Conservation (phyloP, 345 rosid species). For the Salix viminalis region DNA sequence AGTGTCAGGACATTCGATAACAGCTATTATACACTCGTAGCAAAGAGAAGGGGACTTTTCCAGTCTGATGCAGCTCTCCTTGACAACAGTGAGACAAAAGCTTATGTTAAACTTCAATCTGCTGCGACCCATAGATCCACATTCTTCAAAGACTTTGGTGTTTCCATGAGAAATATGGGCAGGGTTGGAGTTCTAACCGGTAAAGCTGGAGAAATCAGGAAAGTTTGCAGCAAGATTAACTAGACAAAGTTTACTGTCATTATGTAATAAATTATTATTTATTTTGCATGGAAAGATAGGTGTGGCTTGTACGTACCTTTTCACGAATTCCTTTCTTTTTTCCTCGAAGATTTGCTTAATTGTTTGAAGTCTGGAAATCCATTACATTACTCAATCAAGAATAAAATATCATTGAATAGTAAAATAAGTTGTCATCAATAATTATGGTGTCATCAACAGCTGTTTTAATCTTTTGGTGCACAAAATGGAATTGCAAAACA, state of each 20-base stretch:
- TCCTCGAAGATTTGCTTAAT: neutral
- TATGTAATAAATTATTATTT: neutral
- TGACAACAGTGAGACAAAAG: conserved; percentile 37
- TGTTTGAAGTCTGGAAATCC: neutral
- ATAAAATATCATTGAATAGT: no score
- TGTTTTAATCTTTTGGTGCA: no score
- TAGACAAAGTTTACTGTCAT: neutral
- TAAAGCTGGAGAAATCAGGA: neutral
- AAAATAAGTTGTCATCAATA: no score
- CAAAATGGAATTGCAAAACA: no score
- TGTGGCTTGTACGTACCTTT: neutral
- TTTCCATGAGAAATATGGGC: no score
- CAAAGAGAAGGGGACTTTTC: conserved; percentile 57
- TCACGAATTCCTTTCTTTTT: neutral
- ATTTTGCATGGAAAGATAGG: neutral
- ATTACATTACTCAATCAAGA: neutral
- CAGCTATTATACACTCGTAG: conserved; percentile 39
- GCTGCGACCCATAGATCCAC: no score
- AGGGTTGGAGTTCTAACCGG: no score
- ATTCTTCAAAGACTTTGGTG: no score
- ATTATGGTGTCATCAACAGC: no score
- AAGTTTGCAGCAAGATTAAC: conserved; percentile 48
- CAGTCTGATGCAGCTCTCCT: conserved; percentile 64
- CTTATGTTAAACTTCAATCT: conserved; percentile 36
- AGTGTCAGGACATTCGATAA: conserved; percentile 58